Conservation (phyloP, 169 alveolate species). For the Eimeria falciformis region DNA sequence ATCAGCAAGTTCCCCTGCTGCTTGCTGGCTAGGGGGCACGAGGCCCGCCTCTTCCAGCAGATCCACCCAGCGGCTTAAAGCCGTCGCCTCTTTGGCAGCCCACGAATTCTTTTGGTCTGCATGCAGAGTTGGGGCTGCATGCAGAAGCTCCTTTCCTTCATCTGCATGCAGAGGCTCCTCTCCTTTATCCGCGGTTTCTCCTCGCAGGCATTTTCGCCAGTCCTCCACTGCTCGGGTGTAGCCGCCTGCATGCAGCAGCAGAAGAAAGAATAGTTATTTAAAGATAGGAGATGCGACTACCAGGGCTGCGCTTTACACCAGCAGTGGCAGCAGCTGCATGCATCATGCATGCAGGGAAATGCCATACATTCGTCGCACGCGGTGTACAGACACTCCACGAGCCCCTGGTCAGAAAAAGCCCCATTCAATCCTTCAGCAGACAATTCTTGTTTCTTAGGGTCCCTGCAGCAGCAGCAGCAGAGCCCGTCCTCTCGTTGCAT, state of each 20-base stretch:
- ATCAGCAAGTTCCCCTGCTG: neutral
- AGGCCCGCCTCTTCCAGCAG: conserved; percentile 41
- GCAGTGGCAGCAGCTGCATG: too few species aligned
- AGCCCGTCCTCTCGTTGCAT: neutral
- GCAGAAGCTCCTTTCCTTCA: neutral
- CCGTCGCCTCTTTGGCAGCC: conserved; percentile 62
- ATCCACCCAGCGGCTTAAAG: conserved; percentile 30
- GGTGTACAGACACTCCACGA: conserved; percentile 50
- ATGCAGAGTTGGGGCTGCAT: too few species aligned
- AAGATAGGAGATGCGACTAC: too few species aligned
- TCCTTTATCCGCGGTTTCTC: neutral
- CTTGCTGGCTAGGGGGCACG: neutral
- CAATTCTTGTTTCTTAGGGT: conserved; percentile 34
- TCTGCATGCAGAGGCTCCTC: neutral
- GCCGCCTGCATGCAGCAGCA: conserved; percentile 69
- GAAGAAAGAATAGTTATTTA: too few species aligned
- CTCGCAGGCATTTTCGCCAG: conserved; percentile 30
- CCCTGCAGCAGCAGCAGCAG: conserved; percentile 23
- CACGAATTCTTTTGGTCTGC: too few species aligned
- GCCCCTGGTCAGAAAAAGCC: conserved; percentile 67
- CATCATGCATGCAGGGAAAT: too few species aligned
- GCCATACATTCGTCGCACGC: conserved; percentile 56
- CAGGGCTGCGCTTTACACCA: too few species aligned
- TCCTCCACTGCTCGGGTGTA: conserved; percentile 52
- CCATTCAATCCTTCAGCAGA: conserved; percentile 21